A percentile compares a stretch with the other conserved stretches of the same genome.
phyloP scores from a whole-genome alignment of 805 yeast species.

The Ogataea angusta region DNA sequence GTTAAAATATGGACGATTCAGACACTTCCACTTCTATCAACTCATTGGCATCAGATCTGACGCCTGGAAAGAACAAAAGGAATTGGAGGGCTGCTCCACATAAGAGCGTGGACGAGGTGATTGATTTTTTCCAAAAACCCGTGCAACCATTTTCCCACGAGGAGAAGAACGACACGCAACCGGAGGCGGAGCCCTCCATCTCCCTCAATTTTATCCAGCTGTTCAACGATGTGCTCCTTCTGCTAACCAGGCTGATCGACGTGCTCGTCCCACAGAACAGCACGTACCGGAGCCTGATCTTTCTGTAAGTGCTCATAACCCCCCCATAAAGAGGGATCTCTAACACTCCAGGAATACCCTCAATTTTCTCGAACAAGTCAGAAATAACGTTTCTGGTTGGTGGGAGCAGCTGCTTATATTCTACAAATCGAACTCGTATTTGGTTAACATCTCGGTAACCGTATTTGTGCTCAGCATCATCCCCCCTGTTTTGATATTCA shows the following conservation, averaged over 20 bases:
- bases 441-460: constrained; percentile 12
- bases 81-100: constrained; percentile 3
- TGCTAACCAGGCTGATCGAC: constrained; percentile 20
- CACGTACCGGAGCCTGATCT: constrained; percentile 20
- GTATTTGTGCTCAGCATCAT: constrained; percentile 13
- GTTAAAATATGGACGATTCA: constrained; percentile 7
- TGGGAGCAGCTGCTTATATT: constrained; percentile 7
- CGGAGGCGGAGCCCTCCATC: constrained; percentile 2
- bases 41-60: constrained; percentile 1
- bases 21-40: constrained; percentile 8
- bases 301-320: constrained; percentile 24
- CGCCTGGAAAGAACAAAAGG: constrained; percentile 1
- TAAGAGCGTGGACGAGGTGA: constrained; percentile 11
- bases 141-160: constrained; percentile 8
- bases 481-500: constrained; percentile 16
- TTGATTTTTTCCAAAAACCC: constrained; percentile 18
- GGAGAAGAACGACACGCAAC: neutral
- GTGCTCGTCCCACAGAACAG: constrained; percentile 22
- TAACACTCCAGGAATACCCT: constrained; percentile 17
- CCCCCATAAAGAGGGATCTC: constrained; percentile 6
- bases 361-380: constrained; percentile 15
- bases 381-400: constrained; percentile 6
- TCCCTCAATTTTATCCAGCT: constrained; percentile 17
- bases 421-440: constrained; percentile 14
- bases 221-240: constrained; percentile 16